Base-by-base conservation (phyloP, 768 basidiomycete genomes). In the Favolaschia claudopus region DNA sequence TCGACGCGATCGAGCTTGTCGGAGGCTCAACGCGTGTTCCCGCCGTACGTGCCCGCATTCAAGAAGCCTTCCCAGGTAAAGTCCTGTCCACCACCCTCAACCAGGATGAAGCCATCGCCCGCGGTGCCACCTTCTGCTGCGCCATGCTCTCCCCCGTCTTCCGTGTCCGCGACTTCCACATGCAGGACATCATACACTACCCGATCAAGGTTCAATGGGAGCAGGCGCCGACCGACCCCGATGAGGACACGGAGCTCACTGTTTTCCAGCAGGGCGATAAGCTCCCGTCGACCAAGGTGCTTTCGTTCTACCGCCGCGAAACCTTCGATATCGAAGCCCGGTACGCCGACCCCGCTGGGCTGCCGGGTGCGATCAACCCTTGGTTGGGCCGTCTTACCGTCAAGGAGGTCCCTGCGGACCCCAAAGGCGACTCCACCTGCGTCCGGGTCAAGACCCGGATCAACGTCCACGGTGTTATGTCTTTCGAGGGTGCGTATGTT, bases 61-160 rank as follows among this genome's bases (percentile, higher is more conserved):
- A 91, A 69, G 81, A 85, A 29, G 90, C 87, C 62, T 95, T 97
- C 77, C 79, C 81, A 33, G 92, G 91, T 50, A 95, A 95, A 77
- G 55, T 77, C n/a, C 89, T 99, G 64, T 91, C 86, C 17, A 90
- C 89, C 66, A 99, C 97, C 29, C 88, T 96, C 72, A 99, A 99
- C 83, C 94, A 96, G 79, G 97, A 99, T 66, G 97, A 99, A 79
- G 96, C 97, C 58, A 84, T 95, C 67, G 95, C 94, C 9, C 93
- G 96, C 40, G 97, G 96, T 37, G 92, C 95, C 47, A 98, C 97
- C 53, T 97, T 99, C 74, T 88, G 95, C 33, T 98, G 96, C 72
- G 96, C 97, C 27, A 94, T 94, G 82, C 89, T 97, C 64, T 97
- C 95, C 29, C 97, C 97, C 67, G 89, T 95, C 49, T 99, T 99